A percentile compares a stretch with the other conserved stretches of the same genome.
Evolutionary conservation across 225 moss, liverwort and hornwort species (phyloP).

Genomic region (Anthoceros angustus): DNA sequence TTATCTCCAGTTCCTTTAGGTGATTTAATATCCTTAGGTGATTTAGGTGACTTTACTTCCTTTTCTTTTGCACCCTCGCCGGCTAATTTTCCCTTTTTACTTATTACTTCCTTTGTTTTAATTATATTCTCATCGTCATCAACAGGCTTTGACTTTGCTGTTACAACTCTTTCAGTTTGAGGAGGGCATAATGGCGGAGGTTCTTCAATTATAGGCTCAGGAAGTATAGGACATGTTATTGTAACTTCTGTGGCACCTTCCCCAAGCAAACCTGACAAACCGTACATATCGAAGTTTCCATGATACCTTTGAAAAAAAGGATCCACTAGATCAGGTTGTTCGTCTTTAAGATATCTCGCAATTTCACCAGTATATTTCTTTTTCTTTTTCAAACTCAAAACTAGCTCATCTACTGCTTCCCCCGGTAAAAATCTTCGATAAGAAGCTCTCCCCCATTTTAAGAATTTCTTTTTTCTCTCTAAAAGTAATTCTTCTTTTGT

Average conservation of each 20-base stretch:
- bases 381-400: constrained; percentile 24
- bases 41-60: constrained; percentile 11
- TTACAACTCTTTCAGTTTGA: background rate
- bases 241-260: constrained; percentile 16
- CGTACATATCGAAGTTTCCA: constrained; percentile 42
- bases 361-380: constrained; percentile 34
- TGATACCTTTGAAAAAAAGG: constrained; percentile 40
- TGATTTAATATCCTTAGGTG: constrained; percentile 16
- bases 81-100: constrained; percentile 10
- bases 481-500: background rate
- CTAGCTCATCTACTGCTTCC: constrained; percentile 35
- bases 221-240: constrained; percentile 19
- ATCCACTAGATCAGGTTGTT: constrained; percentile 18
- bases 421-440: constrained; percentile 35
- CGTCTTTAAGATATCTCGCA: constrained; percentile 32
- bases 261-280: constrained; percentile 29
- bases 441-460: constrained; percentile 18
- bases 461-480: constrained; percentile 9
- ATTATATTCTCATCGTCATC: constrained; percentile 19
- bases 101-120: background rate
- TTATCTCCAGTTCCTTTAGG: constrained; percentile 11
- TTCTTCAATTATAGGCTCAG: background rate
- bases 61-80: constrained; percentile 9
- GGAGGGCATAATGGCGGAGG: constrained; percentile 13
- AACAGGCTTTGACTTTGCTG: constrained; percentile 11